phyloP scores from a whole-genome alignment of 495 filamentous ascomycete species.

The Neurospora sp. region DNA sequence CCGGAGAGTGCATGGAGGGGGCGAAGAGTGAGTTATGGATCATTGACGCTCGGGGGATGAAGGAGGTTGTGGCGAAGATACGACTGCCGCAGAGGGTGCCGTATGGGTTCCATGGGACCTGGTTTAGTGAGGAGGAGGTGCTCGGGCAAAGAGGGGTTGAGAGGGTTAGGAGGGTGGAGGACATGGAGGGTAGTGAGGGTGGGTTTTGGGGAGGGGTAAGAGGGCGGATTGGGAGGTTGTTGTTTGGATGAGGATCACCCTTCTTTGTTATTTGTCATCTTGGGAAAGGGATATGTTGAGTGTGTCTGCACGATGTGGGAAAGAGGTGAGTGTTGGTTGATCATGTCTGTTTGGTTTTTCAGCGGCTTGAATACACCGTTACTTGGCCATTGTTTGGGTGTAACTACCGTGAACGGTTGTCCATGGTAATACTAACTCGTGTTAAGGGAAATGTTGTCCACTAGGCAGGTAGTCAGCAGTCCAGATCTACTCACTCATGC shows the following conservation, averaged over 20 bases:
- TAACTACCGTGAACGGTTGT: background rate
- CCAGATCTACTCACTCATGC: background rate
- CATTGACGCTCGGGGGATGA: slow-evolving; percentile 49
- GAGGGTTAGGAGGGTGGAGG: background rate
- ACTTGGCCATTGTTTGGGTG: background rate
- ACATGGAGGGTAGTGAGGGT: background rate
- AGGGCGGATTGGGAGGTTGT: background rate
- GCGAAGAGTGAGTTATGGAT: slow-evolving; percentile 55
- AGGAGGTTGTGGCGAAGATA: slow-evolving; percentile 42
- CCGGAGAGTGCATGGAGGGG: slow-evolving; percentile 26
- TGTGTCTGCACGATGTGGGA: too few relatives aligned
- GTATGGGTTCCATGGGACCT: slow-evolving; percentile 56
- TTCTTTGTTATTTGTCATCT: background rate
- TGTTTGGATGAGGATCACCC: background rate
- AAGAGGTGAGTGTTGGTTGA: too few relatives aligned
- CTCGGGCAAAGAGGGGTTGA: slow-evolving; percentile 21
- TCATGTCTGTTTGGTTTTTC: too few relatives aligned
- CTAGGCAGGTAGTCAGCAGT: background rate
- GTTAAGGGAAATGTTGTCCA: background rate
- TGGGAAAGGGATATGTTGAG: background rate
- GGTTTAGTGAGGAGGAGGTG: slow-evolving; percentile 51
- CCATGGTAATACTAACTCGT: background rate
- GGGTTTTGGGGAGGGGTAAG: background rate
- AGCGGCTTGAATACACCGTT: background rate
- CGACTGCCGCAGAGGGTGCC: slow-evolving; percentile 53